A percentile compares a stretch with the other conserved stretches of the same genome.
These are phyloP conservation scores for Entoloma clypeatum DNA, from an alignment of 1,284 basidiomycete species.

Conservation along the genomic window DNA sequence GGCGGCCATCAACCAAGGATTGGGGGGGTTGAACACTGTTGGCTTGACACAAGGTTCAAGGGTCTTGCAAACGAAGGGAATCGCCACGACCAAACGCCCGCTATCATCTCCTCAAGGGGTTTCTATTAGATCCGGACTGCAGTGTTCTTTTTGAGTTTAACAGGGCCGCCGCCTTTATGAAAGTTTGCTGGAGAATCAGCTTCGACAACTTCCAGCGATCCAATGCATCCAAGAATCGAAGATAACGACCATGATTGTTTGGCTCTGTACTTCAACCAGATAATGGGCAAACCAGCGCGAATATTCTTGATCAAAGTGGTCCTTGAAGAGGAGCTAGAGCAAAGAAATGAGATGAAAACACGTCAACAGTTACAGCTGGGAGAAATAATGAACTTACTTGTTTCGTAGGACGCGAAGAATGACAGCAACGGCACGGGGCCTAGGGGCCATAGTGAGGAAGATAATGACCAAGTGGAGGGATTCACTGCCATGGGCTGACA, in stretches of 20 bases:
- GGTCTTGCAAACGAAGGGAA: constrained; percentile 98
- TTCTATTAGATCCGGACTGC: constrained; percentile 81
- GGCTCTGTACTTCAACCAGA: constrained; percentile 95
- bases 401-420: constrained; percentile 85
- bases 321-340: constrained; percentile 52
- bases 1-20: constrained; percentile 98
- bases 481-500: constrained; percentile 75
- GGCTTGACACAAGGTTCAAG: constrained; percentile 89
- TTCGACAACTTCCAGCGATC: constrained; percentile 62
- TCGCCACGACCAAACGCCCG: constrained; percentile 89
- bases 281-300: constrained; percentile 98
- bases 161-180: constrained; percentile 79
- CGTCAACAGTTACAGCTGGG: constrained; percentile 2
- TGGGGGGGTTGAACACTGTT: constrained; percentile 91
- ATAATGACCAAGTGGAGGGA: constrained; percentile 86
- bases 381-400: constrained; percentile 54
- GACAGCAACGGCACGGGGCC: constrained; percentile 85
- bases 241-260: constrained; percentile 95
- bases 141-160: constrained; percentile 93
- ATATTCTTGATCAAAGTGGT: constrained; percentile 76
- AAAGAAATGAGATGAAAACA: constrained; percentile 10
- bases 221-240: constrained; percentile 88
- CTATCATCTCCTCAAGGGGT: constrained; percentile 91
- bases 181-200: constrained; percentile 91
- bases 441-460: constrained; percentile 84